Base-by-base conservation (phyloP, 2,329 filamentous ascomycete genomes). In the Aspergillus amoenus region DNA sequence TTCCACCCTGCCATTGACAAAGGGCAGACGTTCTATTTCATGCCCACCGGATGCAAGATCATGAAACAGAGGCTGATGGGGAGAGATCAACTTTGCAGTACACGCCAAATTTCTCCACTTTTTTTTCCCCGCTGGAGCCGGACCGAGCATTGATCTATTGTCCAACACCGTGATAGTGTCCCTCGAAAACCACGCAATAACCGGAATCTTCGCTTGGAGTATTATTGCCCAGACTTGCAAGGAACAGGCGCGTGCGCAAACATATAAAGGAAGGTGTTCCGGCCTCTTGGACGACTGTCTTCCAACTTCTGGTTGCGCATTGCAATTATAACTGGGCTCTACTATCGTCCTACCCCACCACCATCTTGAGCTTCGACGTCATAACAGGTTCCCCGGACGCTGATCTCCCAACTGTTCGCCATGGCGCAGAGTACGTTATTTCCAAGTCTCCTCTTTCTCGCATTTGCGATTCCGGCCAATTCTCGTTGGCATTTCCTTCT, bases 361-460 rank as follows among this genome's bases (percentile, higher is more conserved):
- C 34, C 27, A 48, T 52, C 48, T 55, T 17, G 41, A 55, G 42
- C 46, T 52, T 34, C 52, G 53, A 60, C 62, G 49, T 60, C 58
- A 59, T 57, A 55, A 42, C 43, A 47, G 15, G 18, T 55, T 54
- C 49, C 27, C 46, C 47, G 39, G 47, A 45, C 49, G 45, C 44
- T 52, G 49, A 56, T 59, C 51, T 60, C 53, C 47, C 49, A 57
- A 61, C 52, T 43, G 40, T 57, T 51, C 63, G 70, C 61, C 51
- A 75, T 76, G 49, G 37, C 12, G 72, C 71, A 74, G 60, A 74
- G 73, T 76, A 70, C 30, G 69, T 67, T 52, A 40, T 52, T 12
- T 49, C 40, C 40, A 40, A 17, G 37, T 32, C 21, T 46, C 34
- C 47, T 34, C 37, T 55, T 18, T 43, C n/a, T 40, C 51, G 32